Evolutionary conservation across 148 eudicot species (phyloP), one percentile per base, ranked within the genome.

Genomic region (Chenopodium formosanum): DNA sequence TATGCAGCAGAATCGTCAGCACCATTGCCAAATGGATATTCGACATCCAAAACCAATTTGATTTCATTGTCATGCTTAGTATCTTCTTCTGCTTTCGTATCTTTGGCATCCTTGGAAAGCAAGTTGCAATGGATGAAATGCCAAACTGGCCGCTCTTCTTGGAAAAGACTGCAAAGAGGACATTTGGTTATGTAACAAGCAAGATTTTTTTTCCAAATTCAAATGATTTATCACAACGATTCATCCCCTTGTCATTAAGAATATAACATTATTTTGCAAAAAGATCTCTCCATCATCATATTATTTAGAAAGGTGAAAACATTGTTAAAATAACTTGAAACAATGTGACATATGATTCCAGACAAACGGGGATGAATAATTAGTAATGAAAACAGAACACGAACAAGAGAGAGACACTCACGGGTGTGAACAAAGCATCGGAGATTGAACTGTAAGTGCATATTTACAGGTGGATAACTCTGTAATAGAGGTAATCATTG

Each of bases 401-500:
- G 13, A 22, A 4, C 53, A 17, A 66, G 73, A 69, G 79, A 82
- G 77, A 80, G 86, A 83, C 82, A 82, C 95, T 88, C 81, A 95
- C 99, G 94, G 97, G 86, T 95, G 99, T 81, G 84, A 78, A 92
- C 99, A 95, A 69, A 95, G 97, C 81, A 85, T 89, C 64, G 94
- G 95, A 82, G 92, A 86, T 47, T 95, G 92, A 50, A 95, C 82
- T 58, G 94, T 93, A 67, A 95, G 97, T 9, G 97, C 99, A 88
- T 95, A 95, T 88, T 90, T 95, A 91, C 99, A 95, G 5, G 99
- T 95, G 62, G 99, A 89, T 76, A 95, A 83, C 87, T 95, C 99
- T 53, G 97, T 93, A 58, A 93, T 88, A 71, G 99, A 91, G 85
- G 88, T 92, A 63, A 95, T 93, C 94, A 91, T 92, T 47, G 92